These are phyloP conservation scores for Colletotrichum sp. DNA, from an alignment of 2,329 filamentous ascomycete species.

Conservation along the genomic window DNA sequence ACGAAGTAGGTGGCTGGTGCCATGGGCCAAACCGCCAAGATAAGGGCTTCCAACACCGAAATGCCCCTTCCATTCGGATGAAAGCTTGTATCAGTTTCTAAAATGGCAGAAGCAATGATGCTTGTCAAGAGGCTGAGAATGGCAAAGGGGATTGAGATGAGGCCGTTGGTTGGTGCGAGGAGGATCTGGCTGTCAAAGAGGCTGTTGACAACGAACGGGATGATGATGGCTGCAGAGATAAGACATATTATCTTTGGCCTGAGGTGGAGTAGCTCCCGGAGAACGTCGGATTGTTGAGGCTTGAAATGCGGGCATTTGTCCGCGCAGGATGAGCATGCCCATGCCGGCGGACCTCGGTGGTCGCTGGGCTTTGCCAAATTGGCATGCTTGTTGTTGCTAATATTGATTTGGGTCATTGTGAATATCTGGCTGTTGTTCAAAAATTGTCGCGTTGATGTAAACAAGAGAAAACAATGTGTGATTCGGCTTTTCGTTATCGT, in stretches of 20 bases:
- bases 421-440: not conserved
- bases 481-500: no score
- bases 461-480: no score
- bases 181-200: not conserved
- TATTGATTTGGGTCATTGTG: not conserved
- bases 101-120: not conserved
- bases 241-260: not conserved
- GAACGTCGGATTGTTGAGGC: not conserved
- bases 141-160: not conserved
- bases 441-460: no score
- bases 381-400: not conserved
- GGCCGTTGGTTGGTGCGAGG: not conserved
- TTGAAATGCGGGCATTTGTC: not conserved
- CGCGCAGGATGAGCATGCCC: not conserved
- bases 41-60: not conserved
- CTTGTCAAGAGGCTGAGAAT: not conserved
- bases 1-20: not conserved
- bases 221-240: not conserved
- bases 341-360: not conserved
- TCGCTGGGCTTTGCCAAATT: not conserved
- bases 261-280: not conserved
- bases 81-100: not conserved
- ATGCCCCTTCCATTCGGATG: not conserved
- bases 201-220: not conserved
- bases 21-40: not conserved